A percentile compares a stretch with the other conserved stretches of the same genome.
These are phyloP conservation scores for Obelidium mucronatum DNA, from an alignment of 192 early-diverging fungal species.

Conservation along the genomic window DNA sequence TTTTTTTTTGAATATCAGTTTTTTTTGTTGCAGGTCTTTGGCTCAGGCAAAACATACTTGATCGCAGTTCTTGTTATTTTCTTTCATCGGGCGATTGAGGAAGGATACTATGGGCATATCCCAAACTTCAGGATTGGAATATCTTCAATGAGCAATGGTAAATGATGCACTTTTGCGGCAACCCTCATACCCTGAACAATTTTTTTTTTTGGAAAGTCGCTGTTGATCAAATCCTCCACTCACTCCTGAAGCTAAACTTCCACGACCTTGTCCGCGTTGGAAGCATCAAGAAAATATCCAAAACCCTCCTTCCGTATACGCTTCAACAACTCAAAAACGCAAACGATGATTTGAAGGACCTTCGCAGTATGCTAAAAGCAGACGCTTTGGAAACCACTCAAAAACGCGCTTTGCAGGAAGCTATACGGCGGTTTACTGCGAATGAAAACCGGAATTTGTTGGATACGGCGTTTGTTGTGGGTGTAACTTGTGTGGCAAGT, in stretches of 20 bases:
- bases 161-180: neutral
- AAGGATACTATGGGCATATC: constrained; percentile 33
- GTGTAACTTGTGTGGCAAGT: constrained; percentile 84
- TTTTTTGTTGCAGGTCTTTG: constrained; percentile 43
- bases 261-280: constrained; percentile 56
- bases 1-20: neutral
- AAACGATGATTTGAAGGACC: constrained; percentile 74
- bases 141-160: constrained; percentile 58
- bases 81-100: constrained; percentile 27
- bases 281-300: constrained; percentile 59
- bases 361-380: constrained; percentile 74
- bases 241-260: constrained; percentile 46
- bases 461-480: constrained; percentile 60
- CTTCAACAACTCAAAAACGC: constrained; percentile 35
- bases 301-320: constrained; percentile 52
- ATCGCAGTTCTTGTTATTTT: constrained; percentile 52
- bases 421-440: constrained; percentile 35
- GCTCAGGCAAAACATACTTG: constrained; percentile 56
- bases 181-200: neutral
- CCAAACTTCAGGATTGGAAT: constrained; percentile 44
- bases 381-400: constrained; percentile 16
- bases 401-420: constrained; percentile 15
- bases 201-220: constrained; percentile 43
- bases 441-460: constrained; percentile 55
- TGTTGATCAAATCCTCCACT: constrained; percentile 54